These are phyloP conservation scores for Piloderma croceum DNA, from an alignment of 768 basidiomycete genomes.

Conservation along the genomic window DNA sequence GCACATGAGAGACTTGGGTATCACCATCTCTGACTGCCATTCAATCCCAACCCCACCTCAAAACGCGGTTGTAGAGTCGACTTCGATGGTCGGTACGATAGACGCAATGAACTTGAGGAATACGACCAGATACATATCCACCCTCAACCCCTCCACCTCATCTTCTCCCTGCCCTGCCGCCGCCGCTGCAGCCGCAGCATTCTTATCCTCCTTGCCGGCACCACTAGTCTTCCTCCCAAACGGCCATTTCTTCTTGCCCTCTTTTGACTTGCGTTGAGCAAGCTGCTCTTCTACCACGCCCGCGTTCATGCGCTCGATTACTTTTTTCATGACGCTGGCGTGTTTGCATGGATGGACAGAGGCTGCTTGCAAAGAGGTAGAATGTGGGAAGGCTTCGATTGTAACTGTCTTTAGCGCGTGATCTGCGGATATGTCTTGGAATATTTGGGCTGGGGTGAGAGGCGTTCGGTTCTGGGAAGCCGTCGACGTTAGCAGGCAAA, in stretches of 20 bases:
- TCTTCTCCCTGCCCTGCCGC: conserved; percentile 48
- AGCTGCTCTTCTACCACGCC: conserved; percentile 80
- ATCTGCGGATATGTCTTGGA: conserved; percentile 96
- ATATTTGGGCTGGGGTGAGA: conserved; percentile 84
- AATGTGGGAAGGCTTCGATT: conserved; percentile 97
- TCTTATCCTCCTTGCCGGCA: conserved; percentile 45
- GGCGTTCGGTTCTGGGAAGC: conserved; percentile 72
- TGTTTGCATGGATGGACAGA: conserved; percentile 99
- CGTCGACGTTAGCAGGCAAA: conserved; percentile 6
- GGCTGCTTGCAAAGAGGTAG: conserved; percentile 75
- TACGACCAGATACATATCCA: conserved; percentile 96
- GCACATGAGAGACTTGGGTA: too few species aligned
- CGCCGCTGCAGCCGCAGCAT: conserved; percentile 23
- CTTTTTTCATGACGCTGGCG: conserved; percentile 99
- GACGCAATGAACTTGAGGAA: conserved; percentile 99
- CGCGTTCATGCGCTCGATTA: conserved; percentile 97
- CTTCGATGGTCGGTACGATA: conserved; percentile 98
- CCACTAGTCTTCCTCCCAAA: conserved; percentile 72
- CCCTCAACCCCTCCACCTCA: conserved; percentile 84
- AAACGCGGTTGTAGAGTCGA: conserved; percentile 83
- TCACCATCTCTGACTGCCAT: conserved; percentile 3
- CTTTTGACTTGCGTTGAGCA: conserved; percentile 54
- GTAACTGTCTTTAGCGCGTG: conserved; percentile 99
- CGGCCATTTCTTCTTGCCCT: conserved; percentile 77
- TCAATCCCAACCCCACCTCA: conserved; percentile 19